Evolutionary conservation across 306 rosid species (phyloP).

Genomic region (Lathyrus oleraceus): DNA sequence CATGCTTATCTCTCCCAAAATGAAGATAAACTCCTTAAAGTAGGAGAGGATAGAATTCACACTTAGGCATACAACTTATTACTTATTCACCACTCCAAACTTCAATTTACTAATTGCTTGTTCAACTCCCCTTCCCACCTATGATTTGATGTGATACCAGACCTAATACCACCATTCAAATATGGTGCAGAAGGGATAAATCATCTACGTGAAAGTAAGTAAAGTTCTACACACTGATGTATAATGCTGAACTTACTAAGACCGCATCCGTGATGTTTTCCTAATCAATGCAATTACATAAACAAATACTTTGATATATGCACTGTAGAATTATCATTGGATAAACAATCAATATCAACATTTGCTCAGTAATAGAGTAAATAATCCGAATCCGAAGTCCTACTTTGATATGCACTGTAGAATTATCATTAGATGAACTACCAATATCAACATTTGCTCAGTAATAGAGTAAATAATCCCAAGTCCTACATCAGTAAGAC

Average conservation of each 20-base stretch:
- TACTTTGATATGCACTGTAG: neutral
- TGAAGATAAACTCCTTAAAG: constrained; percentile 28
- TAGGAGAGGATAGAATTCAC: neutral
- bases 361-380: neutral
- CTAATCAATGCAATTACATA: neutral
- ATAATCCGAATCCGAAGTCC: neutral
- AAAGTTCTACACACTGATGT: neutral
- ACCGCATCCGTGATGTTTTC: neutral
- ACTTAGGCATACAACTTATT: neutral
- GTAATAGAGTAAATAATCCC: neutral
- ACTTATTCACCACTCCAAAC: neutral
- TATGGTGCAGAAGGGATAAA: neutral
- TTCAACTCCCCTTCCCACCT: neutral
- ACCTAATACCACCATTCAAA: neutral
- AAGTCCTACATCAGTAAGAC: neutral
- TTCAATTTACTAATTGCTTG: constrained; percentile 12
- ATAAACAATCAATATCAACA: neutral
- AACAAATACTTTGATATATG: neutral
- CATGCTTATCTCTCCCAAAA: constrained; percentile 7
- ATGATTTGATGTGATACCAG: constrained; percentile 1
- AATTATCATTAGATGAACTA: neutral
- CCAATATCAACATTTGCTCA: neutral
- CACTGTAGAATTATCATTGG: neutral
- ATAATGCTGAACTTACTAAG: neutral
- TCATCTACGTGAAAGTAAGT: neutral